Evolutionary conservation across 345 rosid species (phyloP), one percentile per base, ranked within the genome.

Genomic region (Euphorbia lathyris): DNA sequence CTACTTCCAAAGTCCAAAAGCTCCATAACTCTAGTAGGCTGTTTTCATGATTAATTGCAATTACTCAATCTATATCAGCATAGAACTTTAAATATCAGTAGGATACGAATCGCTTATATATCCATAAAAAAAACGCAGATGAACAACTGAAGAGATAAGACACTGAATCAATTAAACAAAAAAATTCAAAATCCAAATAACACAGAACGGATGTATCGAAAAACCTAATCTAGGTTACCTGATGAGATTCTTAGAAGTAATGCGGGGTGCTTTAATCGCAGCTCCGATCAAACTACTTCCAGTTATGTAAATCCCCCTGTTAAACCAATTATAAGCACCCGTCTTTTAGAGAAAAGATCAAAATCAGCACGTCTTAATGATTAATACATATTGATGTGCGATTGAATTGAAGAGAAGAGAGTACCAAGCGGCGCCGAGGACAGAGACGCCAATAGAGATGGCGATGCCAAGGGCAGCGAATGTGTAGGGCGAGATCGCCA

Each of bases 351-450:
- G n/a, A 61, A 16, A 19, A 43, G 8, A 47, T 9, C 26, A n/a
- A 58, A 69, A 38, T 57, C 7, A 38, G 36, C 51, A 16, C 0
- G n/a, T 7, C 13, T n/a, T 34, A 34, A 34, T 34, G 38, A 34
- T 16, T 11, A 29, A 50, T 16, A 43, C 26, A 66, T n/a, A 40
- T 9, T 11, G 9, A 25, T 17, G 51, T 57, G n/a, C 20, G 10
- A 47, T 34, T 5, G 7, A 6, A 7, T 8, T 42, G 0, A 0
- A 27, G 12, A n/a, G n/a, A 34, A 34, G 38, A 42, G 0, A 20
- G 20, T 88, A 95, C 99, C 99, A 95, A 74, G 98, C 99, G 66
- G 99, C 98, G 72, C 98, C 99, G 80, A 95, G 99, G 76, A 95
- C 98, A 12, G 98, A 95, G 58, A 95, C 94, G 74, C 99, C 99